Base-by-base conservation (phyloP, 768 basidiomycete species). In the Mycena rosella region DNA sequence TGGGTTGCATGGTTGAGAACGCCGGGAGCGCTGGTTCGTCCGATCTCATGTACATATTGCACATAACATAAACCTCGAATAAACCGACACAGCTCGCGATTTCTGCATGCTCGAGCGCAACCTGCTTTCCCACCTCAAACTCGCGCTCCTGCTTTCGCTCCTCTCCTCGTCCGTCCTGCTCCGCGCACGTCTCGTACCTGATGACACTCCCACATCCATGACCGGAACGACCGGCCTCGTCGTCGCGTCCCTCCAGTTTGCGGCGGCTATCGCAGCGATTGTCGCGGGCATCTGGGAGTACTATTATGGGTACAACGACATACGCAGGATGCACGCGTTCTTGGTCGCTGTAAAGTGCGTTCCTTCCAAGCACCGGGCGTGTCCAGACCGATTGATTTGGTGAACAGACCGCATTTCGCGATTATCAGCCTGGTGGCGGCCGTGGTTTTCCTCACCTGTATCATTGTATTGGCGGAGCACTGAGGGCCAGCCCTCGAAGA, bases 21-120 rank as follows among this genome's bases (percentile, higher is more conserved):
- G 18, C 27, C 5, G 67, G 67, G 11, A 68, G 67, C 56, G 34
- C 55, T 15, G 66, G 66, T 57, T 42, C 36, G 53, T 40, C n/a
- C n/a, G n/a, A n/a, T 59, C 38, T 44, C 42, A 34, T 44, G 5
- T 10, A 5, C 24, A 4, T 15, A 40, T 18, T 26, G 2, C 5
- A 9, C 45, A 13, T 5, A 47, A 27, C 22, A 53, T n/a, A 9
- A 27, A 22, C 5, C 26, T 59, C 9, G 27, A 29, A 27, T 26
- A 30, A 22, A 9, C 36, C 34, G 7, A 14, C 70, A 81, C 82
- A 8, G 90, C 90, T n/a, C 83, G 91, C 73, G 92, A 94, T 75
- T 92, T 87, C 67, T 90, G 87, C 77, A 92, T 93, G 91, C 84
- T 94, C 17, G 92, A 93, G 76, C 84, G 92, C 57, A 93, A 94